Conservation (phyloP, 1,284 basidiomycete species). For the Mrakiaceae sp. region DNA sequence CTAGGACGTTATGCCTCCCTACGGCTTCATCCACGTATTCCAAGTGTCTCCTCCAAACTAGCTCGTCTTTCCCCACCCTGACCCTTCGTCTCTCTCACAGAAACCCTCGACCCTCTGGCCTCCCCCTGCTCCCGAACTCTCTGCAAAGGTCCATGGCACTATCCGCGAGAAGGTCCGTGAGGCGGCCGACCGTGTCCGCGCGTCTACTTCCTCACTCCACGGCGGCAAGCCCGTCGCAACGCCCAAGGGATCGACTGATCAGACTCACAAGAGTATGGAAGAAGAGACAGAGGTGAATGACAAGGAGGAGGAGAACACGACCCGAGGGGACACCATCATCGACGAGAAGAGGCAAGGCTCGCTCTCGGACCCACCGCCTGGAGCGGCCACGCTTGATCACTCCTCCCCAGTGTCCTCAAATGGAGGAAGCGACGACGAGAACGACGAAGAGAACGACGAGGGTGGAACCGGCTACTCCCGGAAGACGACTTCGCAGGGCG, state of each 20-base stretch:
- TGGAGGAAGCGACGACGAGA: too few species aligned
- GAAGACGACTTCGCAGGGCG: not conserved
- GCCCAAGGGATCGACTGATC: too few species aligned
- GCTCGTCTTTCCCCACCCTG: constrained; percentile 31
- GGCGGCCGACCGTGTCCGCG: constrained; percentile 37
- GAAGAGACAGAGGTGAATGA: too few species aligned
- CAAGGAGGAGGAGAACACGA: not conserved
- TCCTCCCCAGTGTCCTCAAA: too few species aligned
- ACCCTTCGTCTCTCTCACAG: constrained; percentile 36
- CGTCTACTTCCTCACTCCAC: too few species aligned
- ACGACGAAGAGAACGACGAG: not conserved
- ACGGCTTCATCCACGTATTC: constrained; percentile 33
- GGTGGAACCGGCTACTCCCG: not conserved
- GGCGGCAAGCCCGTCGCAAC: too few species aligned
- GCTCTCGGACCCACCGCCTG: too few species aligned
- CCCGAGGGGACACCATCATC: not conserved
- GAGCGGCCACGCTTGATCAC: too few species aligned
- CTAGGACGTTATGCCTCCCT: constrained; percentile 56
- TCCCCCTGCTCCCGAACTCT: constrained; percentile 66
- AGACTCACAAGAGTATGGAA: too few species aligned
- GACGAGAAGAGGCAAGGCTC: not conserved
- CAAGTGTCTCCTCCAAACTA: constrained; percentile 37
- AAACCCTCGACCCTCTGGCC: constrained; percentile 88
- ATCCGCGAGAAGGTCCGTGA: constrained; percentile 54
- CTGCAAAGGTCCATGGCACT: constrained; percentile 48